Base-by-base conservation (phyloP, 2,329 filamentous ascomycete species). In the Lecanicillium sp. region DNA sequence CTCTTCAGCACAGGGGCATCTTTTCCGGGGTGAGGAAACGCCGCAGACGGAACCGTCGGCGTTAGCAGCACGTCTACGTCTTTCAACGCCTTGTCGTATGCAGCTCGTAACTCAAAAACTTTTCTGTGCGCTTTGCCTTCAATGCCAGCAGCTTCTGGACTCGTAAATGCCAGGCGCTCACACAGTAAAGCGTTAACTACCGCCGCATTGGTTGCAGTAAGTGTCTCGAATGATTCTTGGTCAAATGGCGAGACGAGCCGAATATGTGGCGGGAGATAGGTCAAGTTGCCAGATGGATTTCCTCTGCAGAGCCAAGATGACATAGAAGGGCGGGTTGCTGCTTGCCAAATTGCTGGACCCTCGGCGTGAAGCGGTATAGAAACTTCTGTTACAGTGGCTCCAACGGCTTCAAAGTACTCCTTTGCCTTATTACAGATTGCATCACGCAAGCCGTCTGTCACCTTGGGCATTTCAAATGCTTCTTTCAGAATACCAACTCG, bases 331-430 rank as follows among this genome's bases (percentile, higher is more conserved):
- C 62, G 43, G 2, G 58, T 61, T 1, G 60, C 52, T 13, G 59
- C 52, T 1, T 68, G 71, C 70, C 70, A 73, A 35, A 74, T 64
- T 0, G 63, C 52, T 0, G 68, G 62, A 0, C 67, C 71, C 5
- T 65, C 49, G 4, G 57, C 48, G 45, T 75, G 71, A 45, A 71
- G 56, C 0, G 70, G 68, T 3, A 74, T 53, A 1, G 63, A 68
- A 2, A 73, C 46, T 7, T 70, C 62, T 4, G 57, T 44, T 4
- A 73, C 64, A 7, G 53, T 48, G 3, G 68, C 68, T 2, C 69
- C 68, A 7, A 63, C 55, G 9, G 57, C 51, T 18, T 46, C 41
- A 46, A 71, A 63, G 30, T 44, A 56, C 12, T 52, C 42, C 2
- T 47, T 49, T 9, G 65, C 65, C 4, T 60, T 55, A 5, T 52